A percentile compares a stretch with the other conserved stretches of the same genome.
phyloP scores from a whole-genome alignment of 2,329 filamentous ascomycete species.

The Penicillium sp. region DNA sequence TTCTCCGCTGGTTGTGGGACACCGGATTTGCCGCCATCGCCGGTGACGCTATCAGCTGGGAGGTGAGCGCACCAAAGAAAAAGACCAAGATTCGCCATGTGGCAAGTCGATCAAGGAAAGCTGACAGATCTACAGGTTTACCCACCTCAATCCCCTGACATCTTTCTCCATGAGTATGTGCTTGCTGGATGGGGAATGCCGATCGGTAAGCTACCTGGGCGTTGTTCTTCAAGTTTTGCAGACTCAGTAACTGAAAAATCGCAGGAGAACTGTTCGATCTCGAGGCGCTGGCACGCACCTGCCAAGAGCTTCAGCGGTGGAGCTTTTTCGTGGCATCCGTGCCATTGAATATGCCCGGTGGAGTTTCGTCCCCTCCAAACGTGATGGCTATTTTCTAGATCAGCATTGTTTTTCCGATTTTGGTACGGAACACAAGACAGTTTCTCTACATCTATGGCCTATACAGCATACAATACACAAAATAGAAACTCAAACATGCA shows the following conservation, averaged over 20 bases:
- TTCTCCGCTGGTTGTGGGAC: constrained; percentile 60
- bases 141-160: constrained; percentile 40
- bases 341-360: constrained; percentile 52
- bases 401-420: neutral
- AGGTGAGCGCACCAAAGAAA: constrained; percentile 38
- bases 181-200: constrained; percentile 54
- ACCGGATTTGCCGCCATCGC: constrained; percentile 57
- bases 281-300: constrained; percentile 42
- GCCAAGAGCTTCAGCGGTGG: constrained; percentile 43
- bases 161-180: constrained; percentile 50
- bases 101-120: neutral
- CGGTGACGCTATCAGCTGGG: constrained; percentile 57
- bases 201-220: constrained; percentile 39
- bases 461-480: too few relatives aligned
- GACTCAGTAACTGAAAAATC: constrained; percentile 5
- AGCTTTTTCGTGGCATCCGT: constrained; percentile 52
- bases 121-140: constrained; percentile 35
- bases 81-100: neutral
- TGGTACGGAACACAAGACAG: too few relatives aligned
- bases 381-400: constrained; percentile 46
- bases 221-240: neutral
- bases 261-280: constrained; percentile 50
- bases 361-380: constrained; percentile 48
- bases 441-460: too few relatives aligned
- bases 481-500: too few relatives aligned